A percentile compares a stretch with the other conserved stretches of the same genome.
These are phyloP conservation scores for Cyclotella sp. DNA, from an alignment of 108 stramenopile genomes.

Conservation along the genomic window DNA sequence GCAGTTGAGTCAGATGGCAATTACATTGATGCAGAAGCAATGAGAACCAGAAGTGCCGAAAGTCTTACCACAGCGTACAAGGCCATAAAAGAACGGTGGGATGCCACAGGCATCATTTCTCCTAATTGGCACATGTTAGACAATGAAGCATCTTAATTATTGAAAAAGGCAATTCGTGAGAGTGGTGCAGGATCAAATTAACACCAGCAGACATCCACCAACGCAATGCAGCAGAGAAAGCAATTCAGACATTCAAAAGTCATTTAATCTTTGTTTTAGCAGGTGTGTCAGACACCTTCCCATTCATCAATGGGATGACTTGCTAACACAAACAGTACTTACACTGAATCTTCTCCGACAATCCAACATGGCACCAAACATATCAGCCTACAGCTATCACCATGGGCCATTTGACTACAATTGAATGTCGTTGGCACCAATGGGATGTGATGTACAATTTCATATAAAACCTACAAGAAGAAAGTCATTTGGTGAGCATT, in stretches of 20 bases:
- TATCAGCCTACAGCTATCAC: constrained; percentile 19
- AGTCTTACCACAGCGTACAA: constrained; percentile 14
- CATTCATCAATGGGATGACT: constrained; percentile 37
- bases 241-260: constrained; percentile 57
- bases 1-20: too few relatives aligned
- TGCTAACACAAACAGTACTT: constrained; percentile 46
- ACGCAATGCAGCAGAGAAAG: constrained; percentile 55
- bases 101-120: not conserved
- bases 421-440: constrained; percentile 52
- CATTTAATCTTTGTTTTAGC: constrained; percentile 32
- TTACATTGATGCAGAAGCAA: constrained; percentile 12
- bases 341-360: constrained; percentile 50
- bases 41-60: constrained; percentile 4
- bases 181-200: constrained; percentile 25
- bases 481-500: constrained; percentile 21
- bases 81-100: not conserved
- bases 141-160: not conserved
- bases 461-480: constrained; percentile 38
- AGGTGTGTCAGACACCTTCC: not conserved
- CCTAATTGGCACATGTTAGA: not conserved
- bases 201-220: constrained; percentile 45
- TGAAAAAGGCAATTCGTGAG: not conserved
- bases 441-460: constrained; percentile 40
- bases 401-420: constrained; percentile 52
- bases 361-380: constrained; percentile 39